Conservation (phyloP, 83 land plant species). For the Diphasiastrum complanatum region DNA sequence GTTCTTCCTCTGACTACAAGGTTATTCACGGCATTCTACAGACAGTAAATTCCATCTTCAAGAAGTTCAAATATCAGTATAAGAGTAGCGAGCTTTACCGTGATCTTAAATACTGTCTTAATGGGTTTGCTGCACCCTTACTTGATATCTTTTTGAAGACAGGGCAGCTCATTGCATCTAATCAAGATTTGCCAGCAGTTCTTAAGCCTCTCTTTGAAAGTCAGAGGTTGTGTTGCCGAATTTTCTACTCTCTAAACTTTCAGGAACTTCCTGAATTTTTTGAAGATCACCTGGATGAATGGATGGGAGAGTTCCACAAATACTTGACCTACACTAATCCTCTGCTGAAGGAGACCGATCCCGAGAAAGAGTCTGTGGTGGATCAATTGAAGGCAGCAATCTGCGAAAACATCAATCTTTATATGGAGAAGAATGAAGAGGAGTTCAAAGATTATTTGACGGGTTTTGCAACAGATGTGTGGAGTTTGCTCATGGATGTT, state of each 20-base stretch:
- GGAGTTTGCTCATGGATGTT: constrained; percentile 56
- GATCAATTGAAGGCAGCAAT: constrained; percentile 79
- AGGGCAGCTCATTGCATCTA: constrained; percentile 39
- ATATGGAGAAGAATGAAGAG: constrained; percentile 96
- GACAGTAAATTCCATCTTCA: constrained; percentile 79
- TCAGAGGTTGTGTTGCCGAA: constrained; percentile 83
- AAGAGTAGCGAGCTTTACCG: constrained; percentile 60
- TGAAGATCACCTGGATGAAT: constrained; percentile 93
- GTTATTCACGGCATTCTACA: constrained; percentile 64
- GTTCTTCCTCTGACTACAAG: constrained; percentile 43
- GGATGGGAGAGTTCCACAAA: constrained; percentile 83
- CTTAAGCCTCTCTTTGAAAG: constrained; percentile 61
- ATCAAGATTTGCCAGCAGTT: constrained; percentile 15
- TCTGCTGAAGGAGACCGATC: constrained; percentile 32
- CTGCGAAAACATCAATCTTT: constrained; percentile 91
- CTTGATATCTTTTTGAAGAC: constrained; percentile 68
- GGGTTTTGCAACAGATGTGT: constrained; percentile 76
- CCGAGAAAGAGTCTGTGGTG: constrained; percentile 48
- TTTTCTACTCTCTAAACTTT: constrained; percentile 81
- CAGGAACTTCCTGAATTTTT: constrained; percentile 95
- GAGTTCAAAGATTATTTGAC: constrained; percentile 68
- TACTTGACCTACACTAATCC: constrained; percentile 61
- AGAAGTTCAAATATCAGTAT: constrained; percentile 68
- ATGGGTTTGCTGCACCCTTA: constrained; percentile 77
- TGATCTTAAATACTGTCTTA: constrained; percentile 90